Conservation (phyloP, 768 basidiomycete genomes). For the Hygrophorus russula region DNA sequence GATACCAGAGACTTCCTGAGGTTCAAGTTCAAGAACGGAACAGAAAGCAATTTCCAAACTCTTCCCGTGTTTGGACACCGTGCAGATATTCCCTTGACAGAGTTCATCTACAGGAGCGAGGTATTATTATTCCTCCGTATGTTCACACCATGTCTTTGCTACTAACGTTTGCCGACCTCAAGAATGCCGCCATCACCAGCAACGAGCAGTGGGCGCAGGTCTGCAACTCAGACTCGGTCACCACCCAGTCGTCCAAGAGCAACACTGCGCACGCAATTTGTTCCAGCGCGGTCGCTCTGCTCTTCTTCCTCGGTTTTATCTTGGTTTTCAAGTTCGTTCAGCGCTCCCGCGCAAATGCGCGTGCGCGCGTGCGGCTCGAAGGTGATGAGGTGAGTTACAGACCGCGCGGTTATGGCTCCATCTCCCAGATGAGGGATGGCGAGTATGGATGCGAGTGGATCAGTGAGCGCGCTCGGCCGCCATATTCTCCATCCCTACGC, state of each 20-base stretch:
- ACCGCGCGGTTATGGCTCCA: background rate
- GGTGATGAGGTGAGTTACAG: conserved; percentile 37
- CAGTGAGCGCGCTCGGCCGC: background rate
- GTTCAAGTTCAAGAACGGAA: conserved; percentile 81
- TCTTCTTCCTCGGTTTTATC: conserved; percentile 28
- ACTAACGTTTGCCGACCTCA: background rate
- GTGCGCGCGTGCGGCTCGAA: conserved; percentile 28
- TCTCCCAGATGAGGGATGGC: background rate
- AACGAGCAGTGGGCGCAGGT: conserved; percentile 43
- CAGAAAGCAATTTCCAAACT: conserved; percentile 47
- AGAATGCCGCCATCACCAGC: conserved; percentile 44
- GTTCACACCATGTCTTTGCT: background rate
- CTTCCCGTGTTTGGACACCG: conserved; percentile 67
- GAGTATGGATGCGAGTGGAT: background rate
- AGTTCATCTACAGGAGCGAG: conserved; percentile 78
- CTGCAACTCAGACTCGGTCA: conserved; percentile 23
- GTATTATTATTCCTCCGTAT: conserved; percentile 21
- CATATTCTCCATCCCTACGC: too few species aligned
- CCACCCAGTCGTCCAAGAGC: conserved; percentile 12
- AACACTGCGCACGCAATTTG: conserved; percentile 20
- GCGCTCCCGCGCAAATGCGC: conserved; percentile 26
- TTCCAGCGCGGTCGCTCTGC: conserved; percentile 25
- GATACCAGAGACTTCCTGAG: conserved; percentile 75
- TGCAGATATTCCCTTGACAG: conserved; percentile 70
- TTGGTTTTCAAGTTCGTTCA: conserved; percentile 25